Base-by-base conservation (phyloP, 768 basidiomycete species). In the Clavulina sp. region DNA sequence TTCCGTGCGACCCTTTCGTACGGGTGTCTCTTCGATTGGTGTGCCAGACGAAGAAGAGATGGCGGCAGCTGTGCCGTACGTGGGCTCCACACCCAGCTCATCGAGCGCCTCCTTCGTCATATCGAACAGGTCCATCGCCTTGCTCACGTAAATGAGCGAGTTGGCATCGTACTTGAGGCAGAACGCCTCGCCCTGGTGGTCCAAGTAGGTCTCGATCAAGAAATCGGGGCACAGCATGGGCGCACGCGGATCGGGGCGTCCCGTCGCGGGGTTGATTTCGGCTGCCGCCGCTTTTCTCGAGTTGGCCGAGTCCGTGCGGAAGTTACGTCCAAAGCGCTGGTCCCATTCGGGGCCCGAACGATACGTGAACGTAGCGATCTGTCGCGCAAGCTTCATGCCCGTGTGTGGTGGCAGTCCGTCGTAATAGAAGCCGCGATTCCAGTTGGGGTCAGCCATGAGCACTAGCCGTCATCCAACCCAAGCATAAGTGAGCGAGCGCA, bases 321-420 rank as follows among this genome's bases (percentile, higher is more conserved):
- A 51, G 58, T 81, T 76, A 43, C 93, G 80, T 0, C 85, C 91
- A 61, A 99, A 99, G n/a, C 95, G 83, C 57, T 82, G 74, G 66
- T 99, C 95, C 95, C 95, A 99, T 65, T 99, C 95, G 4, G 95
- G 95, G 1, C 95, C 95, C 9, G 95, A 97, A 33, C 95, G 81
- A 65, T 99, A 99, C 0, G 95, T 97, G 61, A 99, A 95, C 2
- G 95, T 99, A 7, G 95, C 95, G 57, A 99, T 97, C 69, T 99
- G 95, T 57, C 95, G 76, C 26, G 95, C 95, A 19, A 99, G 76
- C 64, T 99, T 99, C 91, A 99, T 96, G 28, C 95, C 95, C 1
- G 80, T 85, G 62, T 99, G 95, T 0, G 95, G 95, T 1, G 95
- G 95, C n/a, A 92, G 63, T 5, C 74, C 72, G 54, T 93, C 87